Base-by-base conservation (phyloP, 371 early-diverging fungal genomes). In the Mortierella sp. region DNA sequence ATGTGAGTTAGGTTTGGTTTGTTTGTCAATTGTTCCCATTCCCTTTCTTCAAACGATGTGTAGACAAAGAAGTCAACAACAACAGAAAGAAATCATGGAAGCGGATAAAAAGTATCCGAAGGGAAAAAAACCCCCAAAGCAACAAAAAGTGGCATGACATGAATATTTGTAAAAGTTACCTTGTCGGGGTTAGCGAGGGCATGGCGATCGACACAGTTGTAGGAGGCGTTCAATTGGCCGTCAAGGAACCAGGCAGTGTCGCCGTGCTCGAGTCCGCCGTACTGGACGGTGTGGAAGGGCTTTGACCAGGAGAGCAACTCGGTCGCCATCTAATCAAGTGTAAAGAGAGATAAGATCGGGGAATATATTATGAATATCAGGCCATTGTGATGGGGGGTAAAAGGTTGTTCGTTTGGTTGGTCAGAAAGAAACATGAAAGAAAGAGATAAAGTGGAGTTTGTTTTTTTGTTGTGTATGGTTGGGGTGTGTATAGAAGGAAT, bases 201-300 rank as follows among this genome's bases (percentile, higher is more conserved):
- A 90, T 98, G 97, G 63, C 99, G 96, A 85, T 99, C 99, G 44
- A 99, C 95, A 90, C 98, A 98, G 92, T 99, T 99, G 92, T 97
- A 97, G 54, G 96, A 93, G 21, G 96, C 97, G 89, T 99, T 99
- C 79, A 99, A 89, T 84, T 95, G 91, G 54, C 99, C 99, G 73
- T 96, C 97, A 26, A 92, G 90, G 92, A 99, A 99, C 98, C 99
- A 99, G 73, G 94, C 93, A 70, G 97, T 92, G 83, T 97, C 93
- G 73, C 97, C 98, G 45, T 91, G 89, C 7, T 91, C 81, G 72
- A 98, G 94, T 38, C 90, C 84, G 42, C 96, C 96, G 42, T 84
- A 81, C 73, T 77, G 75, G 72, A 94, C 95, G 28, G 92, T 93
- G 65, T 92, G 83, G 87, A 96, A 97, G 48, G 96, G 95, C 81